These are phyloP conservation scores for Phytophthora lateralis DNA, from an alignment of 352 stramenopile genomes.

Conservation along the genomic window DNA sequence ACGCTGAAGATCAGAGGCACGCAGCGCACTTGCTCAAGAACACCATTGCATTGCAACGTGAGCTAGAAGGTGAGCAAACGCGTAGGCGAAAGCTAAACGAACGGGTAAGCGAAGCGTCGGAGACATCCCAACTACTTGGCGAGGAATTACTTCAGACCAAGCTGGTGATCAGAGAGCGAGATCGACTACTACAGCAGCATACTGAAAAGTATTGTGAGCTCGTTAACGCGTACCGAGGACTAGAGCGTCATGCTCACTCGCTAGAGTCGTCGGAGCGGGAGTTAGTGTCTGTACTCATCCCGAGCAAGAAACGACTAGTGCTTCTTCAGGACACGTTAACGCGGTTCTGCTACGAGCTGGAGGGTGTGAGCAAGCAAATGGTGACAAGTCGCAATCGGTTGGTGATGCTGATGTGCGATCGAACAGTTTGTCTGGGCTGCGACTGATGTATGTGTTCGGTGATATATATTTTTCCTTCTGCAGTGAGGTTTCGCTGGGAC, in stretches of 20 bases:
- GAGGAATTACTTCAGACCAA: slow-evolving; percentile 31
- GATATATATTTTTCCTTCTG: background rate
- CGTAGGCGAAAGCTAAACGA: slow-evolving; percentile 2
- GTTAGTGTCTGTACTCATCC: slow-evolving; percentile 31
- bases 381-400: slow-evolving; percentile 38
- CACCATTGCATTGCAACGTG: slow-evolving; percentile 32
- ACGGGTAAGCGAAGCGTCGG: slow-evolving; percentile 6
- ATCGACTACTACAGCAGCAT: slow-evolving; percentile 17
- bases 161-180: background rate
- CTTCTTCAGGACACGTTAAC: slow-evolving; percentile 40
- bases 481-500: slow-evolving; percentile 50
- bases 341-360: slow-evolving; percentile 38
- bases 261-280: slow-evolving; percentile 44
- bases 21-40: slow-evolving; percentile 39
- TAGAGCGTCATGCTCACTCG: slow-evolving; percentile 25
- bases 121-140: slow-evolving; percentile 21
- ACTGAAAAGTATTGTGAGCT: slow-evolving; percentile 32
- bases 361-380: slow-evolving; percentile 41
- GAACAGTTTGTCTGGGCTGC: background rate
- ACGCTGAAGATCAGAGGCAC: slow-evolving; percentile 32
- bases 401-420: background rate
- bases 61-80: slow-evolving; percentile 11
- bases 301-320: slow-evolving; percentile 35
- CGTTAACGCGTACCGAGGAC: slow-evolving; percentile 13
- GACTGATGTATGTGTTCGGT: background rate